Conservation (phyloP, 441 rosid species). For the Gossypium laxum region DNA sequence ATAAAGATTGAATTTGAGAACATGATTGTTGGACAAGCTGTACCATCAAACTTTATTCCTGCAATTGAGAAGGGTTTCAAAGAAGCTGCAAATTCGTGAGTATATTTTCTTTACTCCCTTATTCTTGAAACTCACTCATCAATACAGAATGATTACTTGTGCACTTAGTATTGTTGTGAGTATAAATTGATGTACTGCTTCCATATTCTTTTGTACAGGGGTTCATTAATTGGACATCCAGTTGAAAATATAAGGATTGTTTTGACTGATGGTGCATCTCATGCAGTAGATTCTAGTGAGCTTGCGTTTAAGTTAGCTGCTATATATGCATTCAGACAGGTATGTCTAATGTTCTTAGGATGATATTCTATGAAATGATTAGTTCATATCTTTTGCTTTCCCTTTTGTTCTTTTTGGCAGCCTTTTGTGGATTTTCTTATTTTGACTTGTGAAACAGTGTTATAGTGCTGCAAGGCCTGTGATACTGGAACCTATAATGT, state of each 20-base stretch:
- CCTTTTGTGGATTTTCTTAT: neutral
- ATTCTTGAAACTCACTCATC: neutral
- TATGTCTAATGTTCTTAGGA: constrained; percentile 6
- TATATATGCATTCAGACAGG: constrained; percentile 94
- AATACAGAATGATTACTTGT: neutral
- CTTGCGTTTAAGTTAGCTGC: constrained; percentile 92
- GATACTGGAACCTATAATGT: constrained; percentile 85
- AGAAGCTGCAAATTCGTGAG: constrained; percentile 96
- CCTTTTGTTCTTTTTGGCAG: neutral
- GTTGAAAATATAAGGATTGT: constrained; percentile 73
- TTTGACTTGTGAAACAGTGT: constrained; percentile 36
- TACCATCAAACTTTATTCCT: constrained; percentile 85
- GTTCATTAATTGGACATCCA: constrained; percentile 89
- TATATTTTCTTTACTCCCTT: constrained; percentile 1
- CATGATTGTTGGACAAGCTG: constrained; percentile 83
- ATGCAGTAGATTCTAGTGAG: constrained; percentile 93
- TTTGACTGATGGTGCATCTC: constrained; percentile 87
- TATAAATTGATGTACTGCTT: constrained; percentile 1
- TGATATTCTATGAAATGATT: neutral
- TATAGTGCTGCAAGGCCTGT: constrained; percentile 77
- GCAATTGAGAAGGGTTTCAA: constrained; percentile 95
- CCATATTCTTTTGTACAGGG: constrained; percentile 36
- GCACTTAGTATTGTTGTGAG: neutral
- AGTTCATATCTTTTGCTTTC: neutral
- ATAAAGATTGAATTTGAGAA: constrained; percentile 84